phyloP scores from a whole-genome alignment of 2,329 filamentous ascomycete genomes.

The Cyanodermella asteris region DNA sequence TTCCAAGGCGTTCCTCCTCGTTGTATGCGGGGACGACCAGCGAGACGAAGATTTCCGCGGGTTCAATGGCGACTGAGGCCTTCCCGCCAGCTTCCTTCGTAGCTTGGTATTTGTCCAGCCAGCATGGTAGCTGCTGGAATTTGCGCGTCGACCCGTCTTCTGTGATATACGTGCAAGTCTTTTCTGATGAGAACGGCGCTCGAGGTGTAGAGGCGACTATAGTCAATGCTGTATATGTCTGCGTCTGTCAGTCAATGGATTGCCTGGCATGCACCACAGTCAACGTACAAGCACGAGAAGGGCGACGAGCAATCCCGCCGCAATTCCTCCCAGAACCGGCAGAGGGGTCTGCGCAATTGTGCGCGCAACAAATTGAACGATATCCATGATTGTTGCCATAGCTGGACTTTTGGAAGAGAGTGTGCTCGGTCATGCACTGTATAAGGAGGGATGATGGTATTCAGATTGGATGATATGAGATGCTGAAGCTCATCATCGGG shows the following conservation, averaged over 20 bases:
- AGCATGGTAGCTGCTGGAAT: conserved; percentile 49
- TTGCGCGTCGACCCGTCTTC: conserved; percentile 36
- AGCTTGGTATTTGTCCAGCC: conserved; percentile 56
- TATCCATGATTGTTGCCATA: no score
- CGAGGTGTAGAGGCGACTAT: conserved; percentile 66
- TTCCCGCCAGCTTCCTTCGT: conserved; percentile 26
- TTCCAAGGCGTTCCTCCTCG: conserved; percentile 60
- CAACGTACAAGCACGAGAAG: neutral
- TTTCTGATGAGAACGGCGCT: conserved; percentile 52
- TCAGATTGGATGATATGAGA: no score
- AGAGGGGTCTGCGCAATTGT: neutral
- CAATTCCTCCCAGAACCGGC: neutral
- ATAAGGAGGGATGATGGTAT: no score
- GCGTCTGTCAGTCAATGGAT: conserved; percentile 1
- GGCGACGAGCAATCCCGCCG: neutral
- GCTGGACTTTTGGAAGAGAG: neutral
- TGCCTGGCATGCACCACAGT: neutral
- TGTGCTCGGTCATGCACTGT: neutral
- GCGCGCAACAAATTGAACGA: neutral
- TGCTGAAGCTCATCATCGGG: no score
- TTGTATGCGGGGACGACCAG: conserved; percentile 93
- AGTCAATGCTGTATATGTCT: conserved; percentile 48
- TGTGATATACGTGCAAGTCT: conserved; percentile 58
- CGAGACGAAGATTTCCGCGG: conserved; percentile 64
- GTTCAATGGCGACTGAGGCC: conserved; percentile 34